Evolutionary conservation across 192 early-diverging fungal species (phyloP), one percentile per base, ranked within the genome.

Genomic region (Gaertneriomyces sp.): DNA sequence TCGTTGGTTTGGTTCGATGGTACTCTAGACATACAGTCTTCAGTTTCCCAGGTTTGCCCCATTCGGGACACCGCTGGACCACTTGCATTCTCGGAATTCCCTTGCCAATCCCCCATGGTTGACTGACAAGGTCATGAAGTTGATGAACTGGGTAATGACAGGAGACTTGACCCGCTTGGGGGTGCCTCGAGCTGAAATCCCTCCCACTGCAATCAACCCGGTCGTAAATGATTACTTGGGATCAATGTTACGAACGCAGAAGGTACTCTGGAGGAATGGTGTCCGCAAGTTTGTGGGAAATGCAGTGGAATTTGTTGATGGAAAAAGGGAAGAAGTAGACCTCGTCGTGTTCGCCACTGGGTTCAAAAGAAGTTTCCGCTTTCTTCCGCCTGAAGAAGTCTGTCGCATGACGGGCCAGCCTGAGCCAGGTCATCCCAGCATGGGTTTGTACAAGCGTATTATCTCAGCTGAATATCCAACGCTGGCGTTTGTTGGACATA

Each of bases 301-400:
- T 33, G 0, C 47, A 1, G 69, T 85, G 17, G 51, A 73, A 64
- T 88, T 89, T 73, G 71, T 68, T 0, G 86, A 89, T 68, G 82
- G 79, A 14, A 78, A 74, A 6, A 19, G 78, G 40, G 76, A 79
- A 8, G 45, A 77, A 33, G 75, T 88, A 10, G 86, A 89, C 66
- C 49, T 62, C 17, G 62, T 89, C 3, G 75, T 87, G 39, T 86
- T 74, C 46, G 83, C 81, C 53, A 89, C 88, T 0, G 88, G 88
- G 4, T 88, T 80, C 66, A 49, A 78, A 7, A 77, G 75, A 58
- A 63, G 69, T 8, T 72, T 73, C 56, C 75, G 76, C 0, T 83
- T 80, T 53, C 60, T 89, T 43, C 74, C 80, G 38, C 60, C 72
- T 17, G 49, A 59, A 20, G 64, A 72, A 19, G 25, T 33, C 47